Conservation (phyloP, 352 stramenopile species). For the Globisporangium uncinulatum region DNA sequence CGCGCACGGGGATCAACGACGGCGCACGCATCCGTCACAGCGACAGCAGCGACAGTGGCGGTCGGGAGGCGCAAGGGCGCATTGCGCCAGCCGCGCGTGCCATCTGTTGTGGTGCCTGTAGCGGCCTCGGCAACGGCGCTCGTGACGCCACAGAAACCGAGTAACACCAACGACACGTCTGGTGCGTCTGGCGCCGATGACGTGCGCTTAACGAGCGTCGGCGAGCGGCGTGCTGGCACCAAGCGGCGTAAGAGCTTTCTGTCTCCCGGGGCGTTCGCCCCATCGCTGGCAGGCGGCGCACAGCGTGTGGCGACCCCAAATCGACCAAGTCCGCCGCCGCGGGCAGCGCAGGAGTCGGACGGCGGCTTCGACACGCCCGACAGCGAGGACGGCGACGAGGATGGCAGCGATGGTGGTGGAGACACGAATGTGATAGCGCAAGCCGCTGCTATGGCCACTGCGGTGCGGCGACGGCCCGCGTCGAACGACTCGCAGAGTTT, state of each 20-base stretch:
- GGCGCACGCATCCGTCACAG: background rate
- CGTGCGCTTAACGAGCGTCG: background rate
- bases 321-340: conserved; percentile 3
- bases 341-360: conserved; percentile 7
- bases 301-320: conserved; percentile 55
- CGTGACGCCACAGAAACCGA: conserved; percentile 5
- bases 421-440: too few relatives aligned
- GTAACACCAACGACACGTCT: background rate
- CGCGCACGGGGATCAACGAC: conserved; percentile 15
- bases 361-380: conserved; percentile 8
- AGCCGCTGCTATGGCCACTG: background rate
- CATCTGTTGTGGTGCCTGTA: background rate
- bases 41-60: background rate
- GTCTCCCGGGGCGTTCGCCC: conserved; percentile 36
- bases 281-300: conserved; percentile 47
- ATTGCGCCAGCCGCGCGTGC: background rate
- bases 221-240: conserved; percentile 22
- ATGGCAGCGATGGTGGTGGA: background rate
- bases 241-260: conserved; percentile 42
- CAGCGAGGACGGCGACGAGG: background rate
- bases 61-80: background rate
- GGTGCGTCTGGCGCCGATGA: background rate
- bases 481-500: conserved; percentile 7
- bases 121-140: background rate
- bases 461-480: background rate